Evolutionary conservation across 306 rosid species (phyloP), one percentile per base, ranked within the genome.

Genomic region (Arachis hypogaea): DNA sequence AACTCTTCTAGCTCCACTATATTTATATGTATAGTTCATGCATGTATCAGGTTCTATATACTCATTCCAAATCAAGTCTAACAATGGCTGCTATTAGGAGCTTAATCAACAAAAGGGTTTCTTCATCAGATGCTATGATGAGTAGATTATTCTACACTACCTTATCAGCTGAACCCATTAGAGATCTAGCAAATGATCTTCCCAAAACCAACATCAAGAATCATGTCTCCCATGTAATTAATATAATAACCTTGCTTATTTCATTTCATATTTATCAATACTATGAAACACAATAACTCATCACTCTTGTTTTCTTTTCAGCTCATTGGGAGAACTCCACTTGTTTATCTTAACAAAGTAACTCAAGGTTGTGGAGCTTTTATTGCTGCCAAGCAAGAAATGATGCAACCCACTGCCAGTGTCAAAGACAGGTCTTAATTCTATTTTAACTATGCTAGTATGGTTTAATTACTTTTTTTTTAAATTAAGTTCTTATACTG

Each of bases 381-480:
- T 77, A 80, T 93, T 74, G 98, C 98, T 84, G 97, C 54, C n/a
- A 93, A 93, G 93, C 98, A 91, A 86, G 98, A 91, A 82, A 93
- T 93, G 97, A 86, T 93, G 90, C 98, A 93, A 58, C 98, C 98
- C 43, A 93, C 97, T 60, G 44, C 97, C 45, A 93, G 98, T 84
- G 76, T 93, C 85, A 93, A 93, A 84, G 98, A 93, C 90, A 91
- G 97, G 98, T 87, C 28, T 43, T 43, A 6, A 43, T 43, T 73
- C 8, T 41, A 28, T 30, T 52, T 28, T 4, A 2, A 30, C 46
- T n/a, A 28, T 29, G 28, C 28, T 1, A 22, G 1, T 22, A 22
- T 9, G 40, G 18, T 38, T 64, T 28, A 11, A 12, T 16, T 63
- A 29, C 28, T 41, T 61, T 49, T 67, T 5, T 63, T 44, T 47